Base-by-base conservation (phyloP, 805 yeast species). In the Wickerhamiella galacta region DNA sequence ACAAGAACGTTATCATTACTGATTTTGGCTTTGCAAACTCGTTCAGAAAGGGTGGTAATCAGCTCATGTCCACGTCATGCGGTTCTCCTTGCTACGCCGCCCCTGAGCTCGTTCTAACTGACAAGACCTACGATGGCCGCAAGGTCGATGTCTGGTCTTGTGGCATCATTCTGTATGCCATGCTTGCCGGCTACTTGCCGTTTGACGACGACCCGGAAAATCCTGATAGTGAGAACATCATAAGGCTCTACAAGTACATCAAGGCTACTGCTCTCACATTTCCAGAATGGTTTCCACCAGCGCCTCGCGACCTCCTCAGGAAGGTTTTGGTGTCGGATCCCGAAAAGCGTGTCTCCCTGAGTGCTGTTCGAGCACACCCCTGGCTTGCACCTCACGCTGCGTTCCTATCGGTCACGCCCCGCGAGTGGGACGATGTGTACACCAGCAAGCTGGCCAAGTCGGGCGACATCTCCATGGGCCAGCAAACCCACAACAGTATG, bases 81-180 rank as follows among this genome's bases (percentile, higher is more conserved):
- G 98, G 98, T 2, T 81, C 94, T 3, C 98, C 98, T 1, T 87
- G 98, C 54, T 87, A 87, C 55, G 98, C 98, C 0, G 98, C 98
- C 1, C 98, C 98, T 0, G 98, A 90, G 52, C 60, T 90, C 37
- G 98, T 90, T 3, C 75, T 83, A 20, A 76, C 87, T 9, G 80
- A 74, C 41, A 68, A 73, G 34, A 83, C 93, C 11, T 90, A 90
- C 52, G 82, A 79, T 44, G 95, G 94, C 16, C 69, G 82, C 40
- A 83, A 82, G 55, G 95, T 82, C 20, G 98, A 90, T 56, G 77
- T 85, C 27, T 90, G 98, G 98, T 81, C 95, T 0, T 72, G 93
- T 47, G 98, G 98, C 38, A 85, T 90, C 19, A 90, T 90, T 34
- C 58, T 90, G 27, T 90, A 83, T 51, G 95, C 96, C 8, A 90